Conservation (phyloP, 441 rosid genomes). For the Omphalea diandra region DNA sequence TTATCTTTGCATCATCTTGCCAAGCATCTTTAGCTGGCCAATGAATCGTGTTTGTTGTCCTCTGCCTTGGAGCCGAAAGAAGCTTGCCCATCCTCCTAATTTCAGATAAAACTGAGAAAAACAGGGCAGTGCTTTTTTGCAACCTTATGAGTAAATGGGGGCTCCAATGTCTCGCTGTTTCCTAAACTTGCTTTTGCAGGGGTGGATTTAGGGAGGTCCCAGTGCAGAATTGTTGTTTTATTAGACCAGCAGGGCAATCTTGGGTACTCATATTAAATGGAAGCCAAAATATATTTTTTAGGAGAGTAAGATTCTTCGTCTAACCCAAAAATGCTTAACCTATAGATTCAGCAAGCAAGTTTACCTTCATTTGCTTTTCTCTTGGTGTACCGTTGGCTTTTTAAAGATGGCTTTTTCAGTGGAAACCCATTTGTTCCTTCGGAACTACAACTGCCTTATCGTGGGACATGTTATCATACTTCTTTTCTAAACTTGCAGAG, state of each 20-base stretch:
- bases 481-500: not conserved
- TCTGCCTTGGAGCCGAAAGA: not conserved
- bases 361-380: not conserved
- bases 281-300: not conserved
- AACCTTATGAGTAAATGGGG: not conserved
- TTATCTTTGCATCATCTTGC: not conserved
- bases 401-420: not conserved
- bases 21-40: not conserved
- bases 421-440: not conserved
- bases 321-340: not conserved
- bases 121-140: not conserved
- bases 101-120: not conserved
- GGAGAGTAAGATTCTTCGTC: conserved; percentile 5
- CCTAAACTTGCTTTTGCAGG: not conserved
- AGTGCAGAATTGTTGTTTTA: not conserved
- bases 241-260: not conserved
- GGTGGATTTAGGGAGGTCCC: not conserved
- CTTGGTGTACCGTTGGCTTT: not conserved
- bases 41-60: not conserved
- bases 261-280: not conserved
- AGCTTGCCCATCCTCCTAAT: not conserved
- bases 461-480: not conserved
- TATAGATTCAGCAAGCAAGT: not conserved
- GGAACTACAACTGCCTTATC: conserved; percentile 10
- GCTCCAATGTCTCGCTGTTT: not conserved